A percentile compares a stretch with the other conserved stretches of the same genome.
Evolutionary conservation across 768 basidiomycete species (phyloP).

Genomic region (Lentinula raphanica): DNA sequence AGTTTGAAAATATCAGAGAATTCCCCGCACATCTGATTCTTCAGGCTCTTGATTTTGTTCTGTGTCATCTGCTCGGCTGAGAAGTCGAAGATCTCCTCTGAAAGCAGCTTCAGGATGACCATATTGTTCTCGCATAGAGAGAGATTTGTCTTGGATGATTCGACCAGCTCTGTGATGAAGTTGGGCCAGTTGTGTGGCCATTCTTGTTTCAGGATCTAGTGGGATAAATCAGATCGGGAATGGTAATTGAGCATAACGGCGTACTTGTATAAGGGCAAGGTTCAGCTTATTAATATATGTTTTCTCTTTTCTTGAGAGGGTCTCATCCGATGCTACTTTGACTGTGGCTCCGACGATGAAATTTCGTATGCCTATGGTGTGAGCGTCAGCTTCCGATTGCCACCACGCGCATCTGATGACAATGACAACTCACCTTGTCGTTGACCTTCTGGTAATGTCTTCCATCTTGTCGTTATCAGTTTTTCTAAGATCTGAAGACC

Average conservation of each 20-base stretch:
- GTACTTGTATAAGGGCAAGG: slow-evolving; percentile 87
- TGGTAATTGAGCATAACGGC: slow-evolving; percentile 15
- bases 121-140: slow-evolving; percentile 99
- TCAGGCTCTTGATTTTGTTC: slow-evolving; percentile 93
- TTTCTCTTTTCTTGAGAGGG: slow-evolving; percentile 85
- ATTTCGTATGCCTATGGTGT: slow-evolving; percentile 78
- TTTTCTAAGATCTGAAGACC: slow-evolving; percentile 96
- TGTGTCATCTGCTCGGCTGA: slow-evolving; percentile 99
- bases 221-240: neutral
- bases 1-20: slow-evolving; percentile 98
- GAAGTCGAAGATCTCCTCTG: slow-evolving; percentile 98
- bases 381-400: neutral
- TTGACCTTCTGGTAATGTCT: slow-evolving; percentile 90
- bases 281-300: slow-evolving; percentile 95
- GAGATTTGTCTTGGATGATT: slow-evolving; percentile 94
- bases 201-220: slow-evolving; percentile 95
- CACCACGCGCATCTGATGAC: neutral
- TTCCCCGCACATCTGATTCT: slow-evolving; percentile 97
- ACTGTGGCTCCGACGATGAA: slow-evolving; percentile 93
- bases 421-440: slow-evolving; percentile 64
- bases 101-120: slow-evolving; percentile 95
- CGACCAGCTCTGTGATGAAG: slow-evolving; percentile 94
- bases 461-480: slow-evolving; percentile 92
- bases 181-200: slow-evolving; percentile 99
- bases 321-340: slow-evolving; percentile 89